These are phyloP conservation scores for Stentor coeruleus DNA, from an alignment of 73 alveolate genomes.

Conservation along the genomic window DNA sequence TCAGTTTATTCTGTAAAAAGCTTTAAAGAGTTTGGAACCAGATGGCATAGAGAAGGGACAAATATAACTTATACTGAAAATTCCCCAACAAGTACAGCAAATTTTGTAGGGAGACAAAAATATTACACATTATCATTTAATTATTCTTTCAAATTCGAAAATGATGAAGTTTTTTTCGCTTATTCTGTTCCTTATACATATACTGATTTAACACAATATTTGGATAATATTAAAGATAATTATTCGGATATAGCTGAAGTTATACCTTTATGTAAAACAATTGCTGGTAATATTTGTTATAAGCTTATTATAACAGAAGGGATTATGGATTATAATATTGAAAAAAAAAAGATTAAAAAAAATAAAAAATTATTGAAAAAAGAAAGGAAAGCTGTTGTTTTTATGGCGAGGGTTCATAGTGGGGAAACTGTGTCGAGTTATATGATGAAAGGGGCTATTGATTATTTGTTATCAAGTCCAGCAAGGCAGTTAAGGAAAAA, in stretches of 20 bases:
- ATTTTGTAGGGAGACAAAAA: slow-evolving; percentile 35
- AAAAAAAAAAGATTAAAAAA: slow-evolving; percentile 28
- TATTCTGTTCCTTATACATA: slow-evolving; percentile 98
- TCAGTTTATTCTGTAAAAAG: slow-evolving; percentile 43
- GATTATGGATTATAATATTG: background rate
- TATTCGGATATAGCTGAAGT: slow-evolving; percentile 43
- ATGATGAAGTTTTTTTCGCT: slow-evolving; percentile 95
- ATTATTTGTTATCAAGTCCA: slow-evolving; percentile 78
- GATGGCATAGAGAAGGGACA: slow-evolving; percentile 71
- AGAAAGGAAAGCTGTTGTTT: slow-evolving; percentile 59
- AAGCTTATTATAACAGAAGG: slow-evolving; percentile 19
- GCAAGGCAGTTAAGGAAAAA: slow-evolving; percentile 76
- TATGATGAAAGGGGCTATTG: slow-evolving; percentile 74
- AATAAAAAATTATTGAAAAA: slow-evolving; percentile 16
- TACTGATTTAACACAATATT: slow-evolving; percentile 84
- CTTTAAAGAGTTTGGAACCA: slow-evolving; percentile 41
- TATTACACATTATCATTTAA: slow-evolving; percentile 97
- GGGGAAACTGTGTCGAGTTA: slow-evolving; percentile 94
- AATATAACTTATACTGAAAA: slow-evolving; percentile 53
- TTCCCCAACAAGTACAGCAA: background rate
- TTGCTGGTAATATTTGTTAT: slow-evolving; percentile 68
- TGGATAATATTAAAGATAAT: slow-evolving; percentile 69
- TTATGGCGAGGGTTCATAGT: slow-evolving; percentile 97
- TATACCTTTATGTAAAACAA: slow-evolving; percentile 65
- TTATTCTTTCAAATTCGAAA: slow-evolving; percentile 84